A percentile compares a stretch with the other conserved stretches of the same genome.
Conservation (phyloP, 495 filamentous ascomycete species). For the Pseudoneurospora amorphoporcata region DNA sequence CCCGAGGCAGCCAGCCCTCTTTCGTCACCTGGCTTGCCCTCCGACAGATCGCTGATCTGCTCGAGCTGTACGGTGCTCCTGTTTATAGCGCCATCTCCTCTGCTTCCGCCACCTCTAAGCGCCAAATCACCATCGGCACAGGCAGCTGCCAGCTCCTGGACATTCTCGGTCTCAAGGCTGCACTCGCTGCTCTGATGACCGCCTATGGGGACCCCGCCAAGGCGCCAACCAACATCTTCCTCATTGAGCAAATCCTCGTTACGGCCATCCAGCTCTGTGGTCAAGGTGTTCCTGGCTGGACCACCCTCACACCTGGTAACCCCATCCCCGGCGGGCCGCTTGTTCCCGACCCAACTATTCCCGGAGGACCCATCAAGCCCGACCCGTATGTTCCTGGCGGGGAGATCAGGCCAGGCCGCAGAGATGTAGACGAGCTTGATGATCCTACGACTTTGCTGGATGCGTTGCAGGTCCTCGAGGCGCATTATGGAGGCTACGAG, state of each 20-base stretch:
- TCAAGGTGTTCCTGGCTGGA: conserved; percentile 14
- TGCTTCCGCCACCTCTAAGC: conserved; percentile 11
- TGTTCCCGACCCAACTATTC: conserved; percentile 19
- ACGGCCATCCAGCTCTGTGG: conserved; percentile 15
- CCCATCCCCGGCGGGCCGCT: conserved; percentile 21
- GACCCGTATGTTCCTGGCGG: conserved; percentile 7
- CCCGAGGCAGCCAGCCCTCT: conserved; percentile 9
- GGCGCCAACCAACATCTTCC: conserved; percentile 10
- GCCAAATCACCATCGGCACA: conserved; percentile 16
- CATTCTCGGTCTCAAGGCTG: conserved; percentile 9
- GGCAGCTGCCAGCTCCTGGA: conserved; percentile 11
- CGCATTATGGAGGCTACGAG: conserved; percentile 10
- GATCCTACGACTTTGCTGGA: conserved; percentile 9
- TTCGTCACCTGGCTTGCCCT: conserved; percentile 12
- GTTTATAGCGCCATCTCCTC: conserved; percentile 6
- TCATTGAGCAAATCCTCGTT: conserved; percentile 16
- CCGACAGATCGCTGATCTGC: conserved; percentile 21
- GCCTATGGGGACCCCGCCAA: conserved; percentile 13
- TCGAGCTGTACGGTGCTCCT: conserved; percentile 14
- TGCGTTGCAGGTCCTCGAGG: conserved; percentile 10
- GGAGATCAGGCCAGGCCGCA: conserved; percentile 2
- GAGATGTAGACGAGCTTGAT: background rate
- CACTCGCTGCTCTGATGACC: conserved; percentile 8
- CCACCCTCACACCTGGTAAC: conserved; percentile 15
- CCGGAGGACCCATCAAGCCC: conserved; percentile 17